These are phyloP conservation scores for Paracorniculantispora psalliotae DNA, from an alignment of 2,329 filamentous ascomycete genomes.

Conservation along the genomic window DNA sequence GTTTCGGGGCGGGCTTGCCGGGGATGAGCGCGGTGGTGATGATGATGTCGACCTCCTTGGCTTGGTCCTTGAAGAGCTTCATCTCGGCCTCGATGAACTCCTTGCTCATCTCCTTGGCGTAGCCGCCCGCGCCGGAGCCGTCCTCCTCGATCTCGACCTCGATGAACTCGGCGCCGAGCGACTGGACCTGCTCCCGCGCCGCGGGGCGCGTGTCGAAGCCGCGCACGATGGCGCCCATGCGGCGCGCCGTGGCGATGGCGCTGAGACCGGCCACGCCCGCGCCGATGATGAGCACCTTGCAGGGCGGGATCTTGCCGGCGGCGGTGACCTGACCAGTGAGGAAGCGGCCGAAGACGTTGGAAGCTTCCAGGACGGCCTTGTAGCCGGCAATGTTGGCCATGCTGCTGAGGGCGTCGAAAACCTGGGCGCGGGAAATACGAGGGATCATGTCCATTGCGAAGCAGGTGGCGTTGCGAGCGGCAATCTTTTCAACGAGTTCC, in stretches of 20 bases:
- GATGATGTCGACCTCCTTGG: constrained; percentile 83
- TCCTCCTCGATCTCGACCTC: constrained; percentile 83
- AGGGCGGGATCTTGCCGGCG: constrained; percentile 83
- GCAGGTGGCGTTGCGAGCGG: constrained; percentile 63
- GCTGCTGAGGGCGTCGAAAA: constrained; percentile 82
- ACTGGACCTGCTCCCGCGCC: constrained; percentile 84
- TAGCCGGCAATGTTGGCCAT: constrained; percentile 96
- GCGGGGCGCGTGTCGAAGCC: constrained; percentile 90
- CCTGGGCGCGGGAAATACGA: constrained; percentile 81
- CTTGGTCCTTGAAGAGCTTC: constrained; percentile 86
- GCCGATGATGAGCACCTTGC: constrained; percentile 85
- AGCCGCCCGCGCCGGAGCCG: constrained; percentile 77
- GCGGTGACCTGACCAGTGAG: constrained; percentile 86
- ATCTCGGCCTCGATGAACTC: constrained; percentile 91
- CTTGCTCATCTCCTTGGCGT: constrained; percentile 91
- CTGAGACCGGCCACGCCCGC: constrained; percentile 85
- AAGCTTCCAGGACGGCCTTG: constrained; percentile 84
- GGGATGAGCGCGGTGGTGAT: constrained; percentile 91
- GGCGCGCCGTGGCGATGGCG: constrained; percentile 79
- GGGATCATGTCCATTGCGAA: constrained; percentile 95
- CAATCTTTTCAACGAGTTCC: constrained; percentile 66
- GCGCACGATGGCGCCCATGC: constrained; percentile 83
- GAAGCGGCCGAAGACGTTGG: constrained; percentile 84
- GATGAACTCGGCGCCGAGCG: constrained; percentile 82
- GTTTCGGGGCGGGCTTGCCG: constrained; percentile 72